Percentiles rank a stretch among this genome's conserved stretches.
Conservation (phyloP, 164 flowering plant species). For the Kingdonia uniflora region DNA sequence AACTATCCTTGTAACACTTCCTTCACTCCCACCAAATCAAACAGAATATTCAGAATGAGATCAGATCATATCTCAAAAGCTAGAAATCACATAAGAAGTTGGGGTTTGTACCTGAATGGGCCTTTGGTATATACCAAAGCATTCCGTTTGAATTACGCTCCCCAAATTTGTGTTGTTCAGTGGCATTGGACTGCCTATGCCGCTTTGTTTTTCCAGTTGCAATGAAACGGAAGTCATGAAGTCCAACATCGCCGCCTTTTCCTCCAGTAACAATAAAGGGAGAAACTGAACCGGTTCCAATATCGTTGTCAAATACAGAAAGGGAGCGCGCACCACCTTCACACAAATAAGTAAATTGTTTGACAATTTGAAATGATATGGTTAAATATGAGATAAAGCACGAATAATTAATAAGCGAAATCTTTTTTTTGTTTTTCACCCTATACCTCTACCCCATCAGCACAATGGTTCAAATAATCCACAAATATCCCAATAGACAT, state of each 20-base stretch:
- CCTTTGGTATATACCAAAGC: constrained; percentile 98
- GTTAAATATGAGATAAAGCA: neutral
- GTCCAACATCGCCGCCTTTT: constrained; percentile 81
- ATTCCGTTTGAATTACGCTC: constrained; percentile 72
- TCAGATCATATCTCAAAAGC: neutral
- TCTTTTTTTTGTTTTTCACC: no score
- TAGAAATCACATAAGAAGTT: constrained; percentile 4
- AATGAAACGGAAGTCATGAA: constrained; percentile 92
- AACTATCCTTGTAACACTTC: constrained; percentile 69
- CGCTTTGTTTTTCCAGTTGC: constrained; percentile 79
- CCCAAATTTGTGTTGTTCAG: constrained; percentile 36
- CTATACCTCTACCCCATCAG: no score
- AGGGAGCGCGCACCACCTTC: constrained; percentile 89
- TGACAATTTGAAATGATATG: neutral
- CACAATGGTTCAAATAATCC: no score
- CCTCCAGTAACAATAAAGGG: constrained; percentile 92
- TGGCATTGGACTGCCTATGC: constrained; percentile 30
- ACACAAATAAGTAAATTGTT: constrained; percentile 13
- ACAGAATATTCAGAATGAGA: neutral
- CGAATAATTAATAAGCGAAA: no score
- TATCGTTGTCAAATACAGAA: constrained; percentile 72
- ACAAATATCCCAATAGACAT: no score
- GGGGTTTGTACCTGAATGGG: constrained; percentile 63
- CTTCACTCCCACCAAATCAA: constrained; percentile 29
- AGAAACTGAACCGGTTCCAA: constrained; percentile 87